These are phyloP conservation scores for Leccinum boreale DNA, from an alignment of 768 basidiomycete species.

Conservation along the genomic window DNA sequence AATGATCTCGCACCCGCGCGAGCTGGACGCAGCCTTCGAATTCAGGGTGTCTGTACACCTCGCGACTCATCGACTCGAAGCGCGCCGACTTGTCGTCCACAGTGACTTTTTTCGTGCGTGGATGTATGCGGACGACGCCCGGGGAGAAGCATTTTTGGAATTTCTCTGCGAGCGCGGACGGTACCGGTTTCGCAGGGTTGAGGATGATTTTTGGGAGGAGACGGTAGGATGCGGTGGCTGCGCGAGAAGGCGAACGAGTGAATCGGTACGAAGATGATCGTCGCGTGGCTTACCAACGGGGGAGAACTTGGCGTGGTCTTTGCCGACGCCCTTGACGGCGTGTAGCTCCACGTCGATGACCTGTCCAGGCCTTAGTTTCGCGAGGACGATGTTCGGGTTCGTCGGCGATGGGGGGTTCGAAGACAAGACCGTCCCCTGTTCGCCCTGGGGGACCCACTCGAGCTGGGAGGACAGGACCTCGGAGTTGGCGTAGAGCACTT, in stretches of 20 bases:
- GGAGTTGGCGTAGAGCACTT: slow-evolving; percentile 68
- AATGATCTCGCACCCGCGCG: slow-evolving; percentile 84
- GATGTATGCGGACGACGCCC: slow-evolving; percentile 68
- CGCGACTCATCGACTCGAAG: slow-evolving; percentile 86
- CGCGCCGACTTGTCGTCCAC: slow-evolving; percentile 67
- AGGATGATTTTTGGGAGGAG: slow-evolving; percentile 79
- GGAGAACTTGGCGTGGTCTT: slow-evolving; percentile 95
- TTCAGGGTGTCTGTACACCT: slow-evolving; percentile 89
- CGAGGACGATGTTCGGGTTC: slow-evolving; percentile 81
- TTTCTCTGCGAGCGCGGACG: slow-evolving; percentile 70
- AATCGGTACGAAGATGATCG: background rate
- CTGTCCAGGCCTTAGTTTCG: slow-evolving; percentile 92
- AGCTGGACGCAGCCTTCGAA: slow-evolving; percentile 82
- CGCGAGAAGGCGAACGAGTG: background rate
- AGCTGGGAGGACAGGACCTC: slow-evolving; percentile 67
- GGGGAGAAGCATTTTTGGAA: slow-evolving; percentile 88
- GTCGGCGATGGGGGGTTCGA: slow-evolving; percentile 57
- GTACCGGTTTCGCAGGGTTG: slow-evolving; percentile 70
- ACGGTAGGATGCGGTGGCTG: slow-evolving; percentile 95
- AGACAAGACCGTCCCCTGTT: slow-evolving; percentile 63
- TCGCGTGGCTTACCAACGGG: slow-evolving; percentile 70
- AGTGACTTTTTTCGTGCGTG: slow-evolving; percentile 53
- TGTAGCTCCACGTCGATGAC: slow-evolving; percentile 81
- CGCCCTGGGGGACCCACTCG: slow-evolving; percentile 78
- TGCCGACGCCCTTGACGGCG: slow-evolving; percentile 88